Base-by-base conservation (phyloP, 768 basidiomycete genomes). In the Multifurca ochricompacta region DNA sequence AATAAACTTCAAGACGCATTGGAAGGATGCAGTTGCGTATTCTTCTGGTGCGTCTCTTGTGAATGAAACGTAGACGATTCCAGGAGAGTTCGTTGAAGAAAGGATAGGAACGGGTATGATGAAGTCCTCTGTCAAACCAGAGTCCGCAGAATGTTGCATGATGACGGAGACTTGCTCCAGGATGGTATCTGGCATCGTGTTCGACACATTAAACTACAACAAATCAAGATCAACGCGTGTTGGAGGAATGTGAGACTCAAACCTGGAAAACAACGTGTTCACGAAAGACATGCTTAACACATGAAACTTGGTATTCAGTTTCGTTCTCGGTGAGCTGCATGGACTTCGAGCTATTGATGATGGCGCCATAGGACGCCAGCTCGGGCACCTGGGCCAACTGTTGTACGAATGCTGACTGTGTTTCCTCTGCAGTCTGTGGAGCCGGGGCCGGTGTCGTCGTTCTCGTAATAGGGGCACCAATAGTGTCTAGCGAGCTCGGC, bases 181-280 rank as follows among this genome's bases (percentile, higher is more conserved):
- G 8, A 98, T 86, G 9, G 94, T 94, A 66, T 97, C 94, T 4
- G 91, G 87, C 51, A 99, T 76, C 18, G 96, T 99, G 70, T 99
- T 98, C 54, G 91, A 90, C 36, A 98, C 82, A 71, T 98, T 98
- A 78, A 93, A 98, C 90, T 99, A 54, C 11, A 42, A 32, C 40
- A 41, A 2, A 31, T 54, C 32, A 59, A 63, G 58, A 64, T 45
- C 43, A 19, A 49, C 6, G 37, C 44, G 18, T 35, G 30, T 3
- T 27, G 16, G 19, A 45, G 21, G 14, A 35, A 34, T 39, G 21
- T 32, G 27, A 46, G 32, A 23, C 43, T 41, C 80, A 48, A 65
- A 91, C 92, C 80, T 95, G 95, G 83, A 99, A 98, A 37, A 99
- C 94, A 55, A 98, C 68, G 66, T 97, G 91, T 57, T 92, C 90